Conservation (phyloP, 495 filamentous ascomycete genomes). For the Tuber calosporum region DNA sequence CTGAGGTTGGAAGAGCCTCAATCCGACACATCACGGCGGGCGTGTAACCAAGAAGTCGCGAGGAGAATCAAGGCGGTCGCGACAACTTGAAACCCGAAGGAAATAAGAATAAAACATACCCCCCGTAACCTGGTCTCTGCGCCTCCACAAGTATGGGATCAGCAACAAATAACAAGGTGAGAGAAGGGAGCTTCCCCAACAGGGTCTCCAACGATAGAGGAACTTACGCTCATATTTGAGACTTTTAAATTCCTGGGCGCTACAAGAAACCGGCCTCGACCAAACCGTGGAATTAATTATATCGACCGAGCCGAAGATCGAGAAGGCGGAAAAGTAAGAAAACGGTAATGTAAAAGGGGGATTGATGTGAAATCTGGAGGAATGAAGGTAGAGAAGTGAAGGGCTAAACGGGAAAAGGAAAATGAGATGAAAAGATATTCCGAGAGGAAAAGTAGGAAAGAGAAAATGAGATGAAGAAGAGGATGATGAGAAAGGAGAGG, state of each 20-base stretch:
- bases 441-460: not conserved
- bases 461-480: not conserved
- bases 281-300: conserved; percentile 14
- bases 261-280: conserved; percentile 10
- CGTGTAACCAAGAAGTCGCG: not conserved
- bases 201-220: not conserved
- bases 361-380: conserved; percentile 10
- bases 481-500: conserved; percentile 1
- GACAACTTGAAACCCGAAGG: not conserved
- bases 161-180: not conserved
- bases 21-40: not conserved
- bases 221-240: conserved; percentile 43
- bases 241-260: conserved; percentile 8
- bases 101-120: not conserved
- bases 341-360: not conserved
- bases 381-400: conserved; percentile 20
- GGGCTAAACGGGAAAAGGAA: conserved; percentile 9
- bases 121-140: not conserved
- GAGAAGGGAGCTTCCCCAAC: not conserved
- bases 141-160: not conserved
- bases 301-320: conserved; percentile 26
- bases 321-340: conserved; percentile 17
- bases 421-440: not conserved
- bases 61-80: not conserved
- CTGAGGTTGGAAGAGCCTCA: not conserved